Evolutionary conservation across 495 filamentous ascomycete species (phyloP).

Genomic region (Thermochaetoides thermophila): DNA sequence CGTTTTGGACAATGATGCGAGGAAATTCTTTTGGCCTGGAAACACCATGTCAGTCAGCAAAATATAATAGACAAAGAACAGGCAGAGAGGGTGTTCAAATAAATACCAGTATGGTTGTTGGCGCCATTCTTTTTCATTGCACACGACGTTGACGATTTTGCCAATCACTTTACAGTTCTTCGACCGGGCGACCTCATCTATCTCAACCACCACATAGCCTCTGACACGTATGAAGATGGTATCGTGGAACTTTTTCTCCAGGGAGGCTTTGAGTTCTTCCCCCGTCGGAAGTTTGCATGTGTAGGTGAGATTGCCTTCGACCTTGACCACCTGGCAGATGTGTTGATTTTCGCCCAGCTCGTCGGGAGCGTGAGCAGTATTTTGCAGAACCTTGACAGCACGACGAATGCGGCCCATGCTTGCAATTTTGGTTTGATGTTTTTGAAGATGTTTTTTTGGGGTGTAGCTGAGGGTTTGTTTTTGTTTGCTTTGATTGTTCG

Average conservation of each 20-base stretch:
- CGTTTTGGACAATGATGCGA: too few relatives aligned
- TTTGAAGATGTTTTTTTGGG: too few relatives aligned
- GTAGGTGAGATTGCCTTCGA: conserved; percentile 80
- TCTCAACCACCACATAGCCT: conserved; percentile 74
- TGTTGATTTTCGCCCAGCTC: conserved; percentile 47
- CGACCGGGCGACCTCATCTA: conserved; percentile 42
- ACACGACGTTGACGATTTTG: conserved; percentile 84
- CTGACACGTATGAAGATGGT: conserved; percentile 83
- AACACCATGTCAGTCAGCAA: conserved; percentile 1
- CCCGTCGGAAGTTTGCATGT: conserved; percentile 44
- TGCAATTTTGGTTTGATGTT: too few relatives aligned
- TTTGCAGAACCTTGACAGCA: too few relatives aligned
- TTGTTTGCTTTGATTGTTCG: too few relatives aligned
- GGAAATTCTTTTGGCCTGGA: conserved; percentile 71
- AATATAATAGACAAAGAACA: not conserved
- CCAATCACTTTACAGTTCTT: conserved; percentile 68
- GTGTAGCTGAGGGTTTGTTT: too few relatives aligned
- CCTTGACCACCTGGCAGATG: conserved; percentile 63
- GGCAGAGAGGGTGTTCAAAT: too few relatives aligned
- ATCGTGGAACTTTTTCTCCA: conserved; percentile 68
- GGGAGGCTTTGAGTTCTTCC: conserved; percentile 55
- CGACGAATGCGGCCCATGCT: too few relatives aligned
- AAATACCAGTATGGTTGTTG: conserved; percentile 78
- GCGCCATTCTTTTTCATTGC: conserved; percentile 83
- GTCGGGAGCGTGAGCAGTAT: conserved; percentile 58